These are phyloP conservation scores for Pseudocercospora fuligena DNA, from an alignment of 2,329 filamentous ascomycete species.

Conservation along the genomic window DNA sequence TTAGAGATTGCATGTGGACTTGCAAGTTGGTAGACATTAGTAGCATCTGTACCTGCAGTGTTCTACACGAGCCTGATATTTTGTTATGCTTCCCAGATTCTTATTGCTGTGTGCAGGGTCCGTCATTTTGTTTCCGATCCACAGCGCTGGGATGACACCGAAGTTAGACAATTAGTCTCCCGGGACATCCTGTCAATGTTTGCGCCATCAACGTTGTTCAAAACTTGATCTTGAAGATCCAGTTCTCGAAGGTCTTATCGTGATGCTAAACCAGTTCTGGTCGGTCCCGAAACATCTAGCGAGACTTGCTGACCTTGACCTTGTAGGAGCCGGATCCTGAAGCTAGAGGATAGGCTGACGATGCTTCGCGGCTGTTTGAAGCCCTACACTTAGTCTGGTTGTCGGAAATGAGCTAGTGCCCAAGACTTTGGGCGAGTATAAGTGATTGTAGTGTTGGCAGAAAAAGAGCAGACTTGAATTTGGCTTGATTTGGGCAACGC, in stretches of 20 bases:
- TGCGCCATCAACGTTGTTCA: conserved; percentile 11
- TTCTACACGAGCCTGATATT: conserved; percentile 3
- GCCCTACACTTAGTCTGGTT: not conserved
- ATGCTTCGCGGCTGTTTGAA: no score
- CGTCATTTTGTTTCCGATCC: not conserved
- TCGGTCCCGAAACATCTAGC: not conserved
- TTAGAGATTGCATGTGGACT: not conserved
- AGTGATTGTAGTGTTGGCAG: no score
- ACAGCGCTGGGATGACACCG: conserved; percentile 12
- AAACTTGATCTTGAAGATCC: not conserved
- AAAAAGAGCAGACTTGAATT: no score
- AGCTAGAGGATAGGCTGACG: not conserved
- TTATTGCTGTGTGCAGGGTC: not conserved
- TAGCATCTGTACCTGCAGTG: not conserved
- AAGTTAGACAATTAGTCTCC: conserved; percentile 1
- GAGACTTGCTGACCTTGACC: not conserved
- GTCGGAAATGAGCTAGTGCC: not conserved
- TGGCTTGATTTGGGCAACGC: no score
- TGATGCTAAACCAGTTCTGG: not conserved
- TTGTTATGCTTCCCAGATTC: conserved; percentile 1
- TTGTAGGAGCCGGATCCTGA: not conserved
- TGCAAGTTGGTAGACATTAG: not conserved
- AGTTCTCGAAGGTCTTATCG: conserved; percentile 7
- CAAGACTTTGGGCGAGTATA: not conserved
- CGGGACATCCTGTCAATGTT: conserved; percentile 8